Conservation (phyloP, 495 filamentous ascomycete genomes). For the Apodospora peruviana region DNA sequence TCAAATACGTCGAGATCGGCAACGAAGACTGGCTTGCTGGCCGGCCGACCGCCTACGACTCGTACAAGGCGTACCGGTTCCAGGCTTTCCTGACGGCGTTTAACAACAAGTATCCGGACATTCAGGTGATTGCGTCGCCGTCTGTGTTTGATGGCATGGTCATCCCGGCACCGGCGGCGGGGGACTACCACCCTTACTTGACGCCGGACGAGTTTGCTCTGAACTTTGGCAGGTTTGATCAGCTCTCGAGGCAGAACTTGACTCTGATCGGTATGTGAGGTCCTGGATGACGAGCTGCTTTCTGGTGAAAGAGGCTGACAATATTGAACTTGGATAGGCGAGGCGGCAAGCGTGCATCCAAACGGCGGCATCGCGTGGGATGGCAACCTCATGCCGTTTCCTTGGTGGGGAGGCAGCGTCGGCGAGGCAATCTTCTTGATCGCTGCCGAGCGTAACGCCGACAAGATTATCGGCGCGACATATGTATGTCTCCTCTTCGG, state of each 20-base stretch:
- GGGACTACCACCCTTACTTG: conserved; percentile 37
- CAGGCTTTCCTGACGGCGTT: conserved; percentile 52
- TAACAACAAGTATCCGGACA: conserved; percentile 51
- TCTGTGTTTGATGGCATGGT: conserved; percentile 35
- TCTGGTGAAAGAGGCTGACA: background rate
- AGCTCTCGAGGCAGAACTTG: conserved; percentile 21
- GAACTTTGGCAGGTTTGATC: conserved; percentile 46
- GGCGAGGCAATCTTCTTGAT: conserved; percentile 64
- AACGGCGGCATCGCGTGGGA: conserved; percentile 45
- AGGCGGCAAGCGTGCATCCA: conserved; percentile 53
- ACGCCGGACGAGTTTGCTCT: conserved; percentile 23
- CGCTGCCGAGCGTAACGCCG: conserved; percentile 61
- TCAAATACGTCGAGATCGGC: conserved; percentile 60
- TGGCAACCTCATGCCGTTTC: conserved; percentile 26
- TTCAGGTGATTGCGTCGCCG: conserved; percentile 53
- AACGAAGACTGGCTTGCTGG: conserved; percentile 60
- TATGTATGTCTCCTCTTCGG: conserved; percentile 11
- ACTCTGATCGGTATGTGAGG: conserved; percentile 28
- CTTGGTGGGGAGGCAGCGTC: conserved; percentile 55
- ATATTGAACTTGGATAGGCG: conserved; percentile 18
- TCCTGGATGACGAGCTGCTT: background rate
- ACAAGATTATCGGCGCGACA: conserved; percentile 39
- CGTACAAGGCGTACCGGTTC: conserved; percentile 55
- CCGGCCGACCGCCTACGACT: conserved; percentile 23
- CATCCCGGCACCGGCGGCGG: conserved; percentile 36